Base-by-base conservation (phyloP, 2,329 filamentous ascomycete species). In the Penicillium italicum region DNA sequence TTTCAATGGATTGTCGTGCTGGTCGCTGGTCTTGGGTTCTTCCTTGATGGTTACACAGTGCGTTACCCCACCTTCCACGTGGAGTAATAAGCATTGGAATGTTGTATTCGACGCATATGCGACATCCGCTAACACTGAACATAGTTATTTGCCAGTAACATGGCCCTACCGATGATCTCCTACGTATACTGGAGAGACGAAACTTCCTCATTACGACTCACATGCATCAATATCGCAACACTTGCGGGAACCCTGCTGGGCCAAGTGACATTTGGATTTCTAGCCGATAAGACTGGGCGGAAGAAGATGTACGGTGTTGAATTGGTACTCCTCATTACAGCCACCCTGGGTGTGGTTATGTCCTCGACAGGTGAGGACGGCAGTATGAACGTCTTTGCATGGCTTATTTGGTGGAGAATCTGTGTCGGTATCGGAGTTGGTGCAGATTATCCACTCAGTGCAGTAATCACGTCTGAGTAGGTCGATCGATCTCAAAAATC, bases 401-500 rank as follows among this genome's bases (percentile, higher is more conserved):
- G 77, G 75, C 59, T 81, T 31, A 67, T 79, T 22, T 76, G 74
- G 65, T 81, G 78, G 78, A 71, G 79, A 55, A 68, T 78, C 37
- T 60, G 79, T 22, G 74, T 80, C 37, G 79, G 79, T 0, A 71
- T 80, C 33, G 84, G 83, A 0, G 85, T 87, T 33, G 84, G 85
- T n/a, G 85, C 82, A 16, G 85, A 88, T 69, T 88, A 88, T 66
- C 86, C 86, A 1, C 74, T 89, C 2, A 83, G 79, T 42, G 85
- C 85, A 0, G 82, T 88, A 9, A 89, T 89, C 33, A 86, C 85
- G 0, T 82, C 85, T 0, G 86, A 89, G 76, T 88, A 80, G 75
- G 75, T 67, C 46, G 20, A 24, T 45, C 34, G 18, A 26, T 18
- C n/a, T 30, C 18, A 20, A 26, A 26, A 22, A n/a, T 24, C 10